These are phyloP conservation scores for Cudoniella acicularis DNA, from an alignment of 495 filamentous ascomycete species.

Conservation along the genomic window DNA sequence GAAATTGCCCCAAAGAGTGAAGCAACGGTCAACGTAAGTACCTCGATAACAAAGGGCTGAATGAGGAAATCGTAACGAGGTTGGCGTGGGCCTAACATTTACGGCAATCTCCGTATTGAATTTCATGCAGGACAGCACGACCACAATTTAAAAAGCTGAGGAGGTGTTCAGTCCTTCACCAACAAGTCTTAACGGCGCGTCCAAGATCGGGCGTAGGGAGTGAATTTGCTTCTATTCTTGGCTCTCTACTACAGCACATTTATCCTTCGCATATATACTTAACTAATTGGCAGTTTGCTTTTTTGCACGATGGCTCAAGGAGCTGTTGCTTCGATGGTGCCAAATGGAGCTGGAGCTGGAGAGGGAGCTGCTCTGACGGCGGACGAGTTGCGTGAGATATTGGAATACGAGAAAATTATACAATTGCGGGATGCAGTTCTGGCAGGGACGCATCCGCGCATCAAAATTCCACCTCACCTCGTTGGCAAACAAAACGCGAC, in stretches of 20 bases:
- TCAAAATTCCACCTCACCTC: conserved; percentile 62
- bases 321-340: conserved; percentile 6
- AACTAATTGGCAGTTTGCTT: conserved; percentile 19
- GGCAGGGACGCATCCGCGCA: conserved; percentile 67
- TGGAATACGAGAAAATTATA: conserved; percentile 70
- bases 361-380: conserved; percentile 29
- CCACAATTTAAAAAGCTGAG: not conserved
- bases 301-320: conserved; percentile 23
- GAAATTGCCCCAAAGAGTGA: too few species aligned
- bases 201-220: not conserved
- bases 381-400: conserved; percentile 36
- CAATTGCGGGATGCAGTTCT: conserved; percentile 72
- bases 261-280: conserved; percentile 1
- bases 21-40: too few species aligned
- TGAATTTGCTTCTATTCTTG: conserved; percentile 10
- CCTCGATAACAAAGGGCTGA: not conserved
- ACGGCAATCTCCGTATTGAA: not conserved
- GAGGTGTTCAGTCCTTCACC: not conserved
- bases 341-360: conserved; percentile 22
- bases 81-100: not conserved
- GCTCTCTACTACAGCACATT: not conserved
- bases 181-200: not conserved
- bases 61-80: not conserved
- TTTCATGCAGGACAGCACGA: not conserved
- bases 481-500: conserved; percentile 43